Conservation (phyloP, 2,329 filamentous ascomycete species). For the Aureobasidium sp. region DNA sequence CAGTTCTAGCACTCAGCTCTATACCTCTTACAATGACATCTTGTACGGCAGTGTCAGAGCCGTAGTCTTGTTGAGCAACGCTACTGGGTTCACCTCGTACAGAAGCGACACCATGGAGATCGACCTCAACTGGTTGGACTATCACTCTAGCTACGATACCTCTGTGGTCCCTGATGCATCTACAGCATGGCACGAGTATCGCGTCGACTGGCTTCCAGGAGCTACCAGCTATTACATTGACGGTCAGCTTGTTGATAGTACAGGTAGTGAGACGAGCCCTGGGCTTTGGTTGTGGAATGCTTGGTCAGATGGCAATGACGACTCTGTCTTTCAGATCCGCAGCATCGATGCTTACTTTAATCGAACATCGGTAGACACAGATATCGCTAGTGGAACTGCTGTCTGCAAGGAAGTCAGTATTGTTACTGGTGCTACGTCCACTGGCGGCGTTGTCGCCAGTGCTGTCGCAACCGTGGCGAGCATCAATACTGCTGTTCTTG, state of each 20-base stretch:
- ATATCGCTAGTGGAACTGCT: neutral
- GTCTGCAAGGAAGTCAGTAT: neutral
- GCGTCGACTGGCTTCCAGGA: conserved; percentile 63
- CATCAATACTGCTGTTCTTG: neutral
- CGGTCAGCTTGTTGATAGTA: conserved; percentile 50
- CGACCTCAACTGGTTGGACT: conserved; percentile 49
- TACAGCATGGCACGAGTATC: conserved; percentile 71
- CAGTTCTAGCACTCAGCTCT: conserved; percentile 49
- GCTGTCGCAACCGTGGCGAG: neutral
- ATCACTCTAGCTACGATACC: conserved; percentile 55
- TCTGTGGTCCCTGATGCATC: conserved; percentile 53
- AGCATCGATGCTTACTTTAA: conserved; percentile 63
- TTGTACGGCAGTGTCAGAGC: conserved; percentile 64
- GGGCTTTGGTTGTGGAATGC: conserved; percentile 67
- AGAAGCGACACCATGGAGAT: conserved; percentile 15
- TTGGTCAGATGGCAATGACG: conserved; percentile 55
- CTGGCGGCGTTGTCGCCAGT: neutral
- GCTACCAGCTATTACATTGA: conserved; percentile 65
- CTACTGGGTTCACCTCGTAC: conserved; percentile 64
- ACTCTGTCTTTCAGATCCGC: conserved; percentile 57
- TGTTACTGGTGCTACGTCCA: neutral
- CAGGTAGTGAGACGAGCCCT: conserved; percentile 45
- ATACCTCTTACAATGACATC: conserved; percentile 54
- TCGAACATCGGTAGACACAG: conserved; percentile 1
- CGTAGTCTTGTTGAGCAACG: conserved; percentile 60